Evolutionary conservation across 331 rosid species (phyloP).

Genomic region (Rosa hybrid): DNA sequence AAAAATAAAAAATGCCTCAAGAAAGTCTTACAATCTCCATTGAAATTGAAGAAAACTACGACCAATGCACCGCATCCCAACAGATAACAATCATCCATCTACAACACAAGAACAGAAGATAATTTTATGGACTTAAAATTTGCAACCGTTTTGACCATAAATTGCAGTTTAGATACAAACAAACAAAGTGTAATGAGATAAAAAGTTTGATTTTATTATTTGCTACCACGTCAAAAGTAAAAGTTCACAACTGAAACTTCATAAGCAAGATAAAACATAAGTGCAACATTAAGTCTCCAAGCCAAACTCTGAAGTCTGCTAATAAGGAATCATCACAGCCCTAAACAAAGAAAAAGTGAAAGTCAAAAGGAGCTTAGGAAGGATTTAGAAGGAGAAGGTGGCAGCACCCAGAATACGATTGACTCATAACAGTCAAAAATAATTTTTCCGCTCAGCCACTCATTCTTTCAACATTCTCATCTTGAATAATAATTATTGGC

Average conservation of each 20-base stretch:
- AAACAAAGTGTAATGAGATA: background rate
- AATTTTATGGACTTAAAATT: slow-evolving; percentile 19
- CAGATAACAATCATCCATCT: slow-evolving; percentile 87
- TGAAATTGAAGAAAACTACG: slow-evolving; percentile 57
- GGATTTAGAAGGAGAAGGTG: slow-evolving; percentile 19
- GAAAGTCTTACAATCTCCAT: slow-evolving; percentile 50
- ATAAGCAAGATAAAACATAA: slow-evolving; percentile 29
- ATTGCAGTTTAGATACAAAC: slow-evolving; percentile 11
- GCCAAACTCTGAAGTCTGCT: slow-evolving; percentile 47
- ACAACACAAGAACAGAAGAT: slow-evolving; percentile 45
- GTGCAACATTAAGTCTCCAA: slow-evolving; percentile 52
- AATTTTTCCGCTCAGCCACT: background rate
- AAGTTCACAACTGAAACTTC: slow-evolving; percentile 30
- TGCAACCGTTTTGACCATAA: slow-evolving; percentile 1
- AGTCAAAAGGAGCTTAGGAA: slow-evolving; percentile 42
- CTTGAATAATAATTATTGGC: background rate
- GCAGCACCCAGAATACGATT: background rate
- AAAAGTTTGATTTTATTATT: background rate
- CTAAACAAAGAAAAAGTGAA: slow-evolving; percentile 67
- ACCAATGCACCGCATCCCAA: slow-evolving; percentile 57
- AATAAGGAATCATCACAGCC: slow-evolving; percentile 66
- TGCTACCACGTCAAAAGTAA: slow-evolving; percentile 1
- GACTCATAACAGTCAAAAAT: background rate
- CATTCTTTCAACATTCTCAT: background rate
- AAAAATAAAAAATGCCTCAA: slow-evolving; percentile 23